Evolutionary conservation across 805 yeast genomes (phyloP).

Genomic region (Kodamaea hsintzibuensis): DNA sequence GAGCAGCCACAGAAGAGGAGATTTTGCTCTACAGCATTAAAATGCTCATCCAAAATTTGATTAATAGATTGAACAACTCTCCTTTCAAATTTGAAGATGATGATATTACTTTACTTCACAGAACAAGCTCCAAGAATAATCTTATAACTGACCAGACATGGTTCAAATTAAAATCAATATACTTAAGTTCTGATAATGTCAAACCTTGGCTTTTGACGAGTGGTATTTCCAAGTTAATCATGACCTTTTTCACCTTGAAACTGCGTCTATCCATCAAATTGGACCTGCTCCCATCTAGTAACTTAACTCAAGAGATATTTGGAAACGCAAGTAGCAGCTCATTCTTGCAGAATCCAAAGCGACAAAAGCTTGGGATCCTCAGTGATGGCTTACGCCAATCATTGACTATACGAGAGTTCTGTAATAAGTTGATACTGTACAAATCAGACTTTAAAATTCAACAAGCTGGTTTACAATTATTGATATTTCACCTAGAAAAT

Average conservation of each 20-base stretch:
- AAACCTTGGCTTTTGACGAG: constrained; percentile 43
- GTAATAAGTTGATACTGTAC: constrained; percentile 24
- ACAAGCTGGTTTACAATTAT: constrained; percentile 27
- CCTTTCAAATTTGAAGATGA: constrained; percentile 13
- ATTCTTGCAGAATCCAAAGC: constrained; percentile 9
- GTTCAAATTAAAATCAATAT: constrained; percentile 27
- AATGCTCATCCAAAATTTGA: constrained; percentile 23
- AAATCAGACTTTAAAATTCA: constrained; percentile 15
- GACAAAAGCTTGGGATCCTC: constrained; percentile 28
- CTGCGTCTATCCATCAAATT: constrained; percentile 5
- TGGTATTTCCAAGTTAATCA: constrained; percentile 36
- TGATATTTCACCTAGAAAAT: constrained; percentile 20
- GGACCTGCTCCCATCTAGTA: background rate
- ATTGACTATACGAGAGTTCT: constrained; percentile 22
- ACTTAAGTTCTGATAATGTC: constrained; percentile 18
- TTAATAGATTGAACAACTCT: constrained; percentile 16
- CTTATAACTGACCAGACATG: constrained; percentile 17
- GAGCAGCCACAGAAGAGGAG: constrained; percentile 7
- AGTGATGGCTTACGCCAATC: constrained; percentile 21
- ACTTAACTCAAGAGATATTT: constrained; percentile 2
- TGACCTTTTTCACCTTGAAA: constrained; percentile 30
- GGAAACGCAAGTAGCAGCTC: background rate
- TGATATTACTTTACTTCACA: constrained; percentile 14
- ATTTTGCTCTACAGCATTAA: constrained; percentile 21
- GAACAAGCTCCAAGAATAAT: background rate